These are phyloP conservation scores for Gloeostereum incarnatum DNA, from an alignment of 768 basidiomycete genomes.

Conservation along the genomic window DNA sequence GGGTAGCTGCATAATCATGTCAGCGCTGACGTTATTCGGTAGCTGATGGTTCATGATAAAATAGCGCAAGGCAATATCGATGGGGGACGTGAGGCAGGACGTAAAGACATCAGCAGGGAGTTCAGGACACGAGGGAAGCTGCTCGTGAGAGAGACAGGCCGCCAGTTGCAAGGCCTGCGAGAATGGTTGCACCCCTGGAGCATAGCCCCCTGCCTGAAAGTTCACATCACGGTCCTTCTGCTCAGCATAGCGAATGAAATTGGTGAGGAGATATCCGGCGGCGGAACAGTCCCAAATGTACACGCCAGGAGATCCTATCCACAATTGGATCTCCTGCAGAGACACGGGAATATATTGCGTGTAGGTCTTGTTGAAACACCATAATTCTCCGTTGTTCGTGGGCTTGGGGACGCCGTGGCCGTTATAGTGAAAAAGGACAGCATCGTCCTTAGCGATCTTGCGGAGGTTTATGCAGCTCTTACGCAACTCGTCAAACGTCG, in stretches of 20 bases:
- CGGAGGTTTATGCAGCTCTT: slow-evolving; percentile 78
- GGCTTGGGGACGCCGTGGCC: slow-evolving; percentile 98
- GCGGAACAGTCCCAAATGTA: slow-evolving; percentile 99
- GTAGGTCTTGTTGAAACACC: slow-evolving; percentile 97
- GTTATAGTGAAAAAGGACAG: slow-evolving; percentile 95
- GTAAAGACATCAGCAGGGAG: slow-evolving; percentile 97
- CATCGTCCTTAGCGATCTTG: slow-evolving; percentile 86
- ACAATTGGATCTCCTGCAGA: slow-evolving; percentile 84
- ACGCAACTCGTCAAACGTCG: slow-evolving; percentile 88
- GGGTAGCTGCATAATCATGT: slow-evolving; percentile 92
- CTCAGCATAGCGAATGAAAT: slow-evolving; percentile 78
- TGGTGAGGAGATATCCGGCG: slow-evolving; percentile 88
- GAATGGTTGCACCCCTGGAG: slow-evolving; percentile 59
- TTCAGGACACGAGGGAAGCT: slow-evolving; percentile 90
- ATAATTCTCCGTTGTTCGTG: slow-evolving; percentile 90
- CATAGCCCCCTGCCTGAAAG: slow-evolving; percentile 46
- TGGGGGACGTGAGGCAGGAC: slow-evolving; percentile 94
- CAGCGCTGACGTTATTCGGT: slow-evolving; percentile 69
- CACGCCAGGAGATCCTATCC: slow-evolving; percentile 91
- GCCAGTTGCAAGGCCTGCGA: slow-evolving; percentile 90
- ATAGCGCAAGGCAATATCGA: slow-evolving; percentile 93
- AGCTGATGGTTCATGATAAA: slow-evolving; percentile 88
- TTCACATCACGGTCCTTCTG: slow-evolving; percentile 62
- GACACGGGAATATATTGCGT: slow-evolving; percentile 99
- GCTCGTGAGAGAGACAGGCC: slow-evolving; percentile 87